phyloP scores from a whole-genome alignment of 192 early-diverging fungal genomes.

The Pecoramyces ruminantium region DNA sequence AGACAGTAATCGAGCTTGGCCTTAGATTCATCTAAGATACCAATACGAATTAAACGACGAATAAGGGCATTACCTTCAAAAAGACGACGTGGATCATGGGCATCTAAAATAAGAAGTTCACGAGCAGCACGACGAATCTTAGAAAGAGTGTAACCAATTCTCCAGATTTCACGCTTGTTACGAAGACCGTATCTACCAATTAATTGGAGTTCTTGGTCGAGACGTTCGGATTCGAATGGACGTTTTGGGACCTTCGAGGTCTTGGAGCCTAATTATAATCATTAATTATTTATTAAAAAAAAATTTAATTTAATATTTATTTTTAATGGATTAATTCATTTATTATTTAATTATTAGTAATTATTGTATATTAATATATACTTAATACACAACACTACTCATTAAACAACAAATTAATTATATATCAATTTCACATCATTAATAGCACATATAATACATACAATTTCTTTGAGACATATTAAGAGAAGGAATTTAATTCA shows the following conservation, averaged over 20 bases:
- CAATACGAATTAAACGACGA: conserved; percentile 93
- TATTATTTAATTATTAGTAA: too few relatives aligned
- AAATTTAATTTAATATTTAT: too few relatives aligned
- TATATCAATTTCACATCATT: too few relatives aligned
- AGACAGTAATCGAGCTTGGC: conserved; percentile 98
- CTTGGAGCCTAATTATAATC: neutral
- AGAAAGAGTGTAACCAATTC: conserved; percentile 89
- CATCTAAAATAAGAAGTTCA: conserved; percentile 93
- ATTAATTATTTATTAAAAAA: too few relatives aligned
- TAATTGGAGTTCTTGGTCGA: conserved; percentile 85
- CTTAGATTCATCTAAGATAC: conserved; percentile 93
- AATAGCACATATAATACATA: neutral
- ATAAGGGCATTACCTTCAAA: conserved; percentile 99
- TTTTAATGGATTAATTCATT: too few relatives aligned
- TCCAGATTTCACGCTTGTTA: conserved; percentile 99
- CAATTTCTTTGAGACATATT: neutral
- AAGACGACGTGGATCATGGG: conserved; percentile 91
- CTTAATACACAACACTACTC: too few relatives aligned
- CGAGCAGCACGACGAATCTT: conserved; percentile 99
- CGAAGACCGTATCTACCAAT: conserved; percentile 93
- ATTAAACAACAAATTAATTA: too few relatives aligned
- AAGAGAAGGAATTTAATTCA: neutral
- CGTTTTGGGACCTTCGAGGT: conserved; percentile 74
- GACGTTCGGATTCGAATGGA: conserved; percentile 90
- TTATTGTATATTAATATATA: too few relatives aligned